Conservation (phyloP, 441 rosid species). For the Euphorbia celastroides region DNA sequence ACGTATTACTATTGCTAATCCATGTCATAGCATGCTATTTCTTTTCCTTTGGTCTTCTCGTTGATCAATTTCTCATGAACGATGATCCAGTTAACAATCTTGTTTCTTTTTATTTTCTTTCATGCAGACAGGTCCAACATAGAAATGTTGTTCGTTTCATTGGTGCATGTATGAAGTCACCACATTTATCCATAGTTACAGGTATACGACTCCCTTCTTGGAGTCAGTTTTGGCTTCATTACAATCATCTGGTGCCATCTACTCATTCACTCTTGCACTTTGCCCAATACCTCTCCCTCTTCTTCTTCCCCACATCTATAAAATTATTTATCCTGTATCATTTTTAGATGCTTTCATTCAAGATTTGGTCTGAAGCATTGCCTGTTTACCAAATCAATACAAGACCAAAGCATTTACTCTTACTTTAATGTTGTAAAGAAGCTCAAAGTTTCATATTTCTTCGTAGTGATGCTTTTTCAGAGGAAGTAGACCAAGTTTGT, state of each 20-base stretch:
- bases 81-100: background rate
- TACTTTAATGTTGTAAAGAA: background rate
- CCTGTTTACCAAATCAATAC: background rate
- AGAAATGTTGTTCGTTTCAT: slow-evolving; percentile 61
- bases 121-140: slow-evolving; percentile 60
- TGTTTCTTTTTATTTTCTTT: slow-evolving; percentile 3
- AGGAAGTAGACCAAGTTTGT: background rate
- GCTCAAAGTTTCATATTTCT: background rate
- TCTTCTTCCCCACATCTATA: no score
- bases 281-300: background rate
- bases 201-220: slow-evolving; percentile 31
- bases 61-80: background rate
- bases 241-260: background rate
- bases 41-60: background rate
- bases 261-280: background rate
- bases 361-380: background rate
- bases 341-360: no score
- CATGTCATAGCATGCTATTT: slow-evolving; percentile 1
- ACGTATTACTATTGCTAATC: background rate
- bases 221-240: background rate
- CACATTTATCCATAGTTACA: slow-evolving; percentile 66
- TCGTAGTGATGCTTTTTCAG: background rate
- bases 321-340: no score
- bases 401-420: background rate
- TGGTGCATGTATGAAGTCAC: slow-evolving; percentile 62